Evolutionary conservation across 2,329 filamentous ascomycete genomes (phyloP).

Genomic region (Talaromyces piceae): DNA sequence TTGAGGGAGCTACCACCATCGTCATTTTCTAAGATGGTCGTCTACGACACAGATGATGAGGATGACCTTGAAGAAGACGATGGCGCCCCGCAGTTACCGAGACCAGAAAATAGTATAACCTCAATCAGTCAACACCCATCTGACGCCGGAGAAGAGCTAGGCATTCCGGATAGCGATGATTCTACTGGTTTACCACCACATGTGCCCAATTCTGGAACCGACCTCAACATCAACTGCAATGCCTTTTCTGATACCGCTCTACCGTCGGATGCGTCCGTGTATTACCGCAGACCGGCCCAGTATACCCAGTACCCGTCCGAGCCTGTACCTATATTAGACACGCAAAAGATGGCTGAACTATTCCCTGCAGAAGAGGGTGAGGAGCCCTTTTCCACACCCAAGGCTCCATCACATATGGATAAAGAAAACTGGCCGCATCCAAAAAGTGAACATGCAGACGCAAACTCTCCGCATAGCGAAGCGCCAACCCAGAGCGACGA

Average conservation of each 20-base stretch:
- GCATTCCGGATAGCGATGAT: slow-evolving; percentile 14
- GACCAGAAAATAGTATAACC: not conserved
- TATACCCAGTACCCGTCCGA: slow-evolving; percentile 32
- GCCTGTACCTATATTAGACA: slow-evolving; percentile 28
- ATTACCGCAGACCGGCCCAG: slow-evolving; percentile 27
- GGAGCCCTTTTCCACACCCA: slow-evolving; percentile 11
- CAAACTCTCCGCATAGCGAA: slow-evolving; percentile 12
- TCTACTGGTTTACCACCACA: slow-evolving; percentile 28
- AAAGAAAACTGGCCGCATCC: slow-evolving; percentile 10
- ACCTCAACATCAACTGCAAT: slow-evolving; percentile 18
- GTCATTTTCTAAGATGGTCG: slow-evolving; percentile 22
- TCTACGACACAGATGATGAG: slow-evolving; percentile 39
- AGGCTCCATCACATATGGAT: slow-evolving; percentile 5
- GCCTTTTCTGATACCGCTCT: slow-evolving; percentile 20
- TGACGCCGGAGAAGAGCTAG: not conserved
- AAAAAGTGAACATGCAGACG: slow-evolving; percentile 7
- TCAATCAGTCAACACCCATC: slow-evolving; percentile 10
- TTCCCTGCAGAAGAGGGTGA: slow-evolving; percentile 21
- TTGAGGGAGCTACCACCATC: slow-evolving; percentile 1
- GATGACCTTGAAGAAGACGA: slow-evolving; percentile 23
- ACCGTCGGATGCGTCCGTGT: slow-evolving; percentile 31
- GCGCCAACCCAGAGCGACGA: slow-evolving; percentile 5
- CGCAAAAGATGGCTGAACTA: slow-evolving; percentile 31
- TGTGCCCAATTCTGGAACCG: slow-evolving; percentile 15
- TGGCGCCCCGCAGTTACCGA: slow-evolving; percentile 9